Evolutionary conservation across 306 rosid species (phyloP).

Genomic region (Senna tora): DNA sequence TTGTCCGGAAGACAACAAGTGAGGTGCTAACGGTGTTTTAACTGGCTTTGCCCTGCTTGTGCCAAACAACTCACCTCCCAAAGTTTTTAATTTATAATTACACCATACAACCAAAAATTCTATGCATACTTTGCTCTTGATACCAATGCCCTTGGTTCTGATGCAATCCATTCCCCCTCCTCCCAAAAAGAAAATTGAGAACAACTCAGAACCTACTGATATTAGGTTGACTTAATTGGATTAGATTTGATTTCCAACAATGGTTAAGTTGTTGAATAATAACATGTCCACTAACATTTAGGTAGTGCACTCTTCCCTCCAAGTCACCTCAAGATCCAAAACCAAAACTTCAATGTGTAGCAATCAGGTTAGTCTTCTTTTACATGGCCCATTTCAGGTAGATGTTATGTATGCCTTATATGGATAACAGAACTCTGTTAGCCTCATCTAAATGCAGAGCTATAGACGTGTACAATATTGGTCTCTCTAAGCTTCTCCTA

Average conservation of each 20-base stretch:
- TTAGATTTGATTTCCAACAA: not conserved
- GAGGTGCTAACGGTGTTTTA: no score
- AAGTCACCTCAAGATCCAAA: not conserved
- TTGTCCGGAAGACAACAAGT: no score
- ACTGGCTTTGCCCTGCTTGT: no score
- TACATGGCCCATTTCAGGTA: not conserved
- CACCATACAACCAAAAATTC: not conserved
- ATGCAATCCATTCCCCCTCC: not conserved
- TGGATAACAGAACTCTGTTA: not conserved
- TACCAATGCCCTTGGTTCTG: not conserved
- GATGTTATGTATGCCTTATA: not conserved
- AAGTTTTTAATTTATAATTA: not conserved
- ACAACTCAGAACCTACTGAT: not conserved
- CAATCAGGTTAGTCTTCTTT: not conserved
- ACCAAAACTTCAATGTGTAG: not conserved
- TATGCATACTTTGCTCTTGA: not conserved
- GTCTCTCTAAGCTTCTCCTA: not conserved
- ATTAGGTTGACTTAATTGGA: not conserved
- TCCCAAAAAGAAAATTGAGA: not conserved
- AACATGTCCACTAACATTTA: not conserved
- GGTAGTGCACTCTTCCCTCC: constrained; percentile 5
- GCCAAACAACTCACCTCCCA: not conserved
- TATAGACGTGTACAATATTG: not conserved
- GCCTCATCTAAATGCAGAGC: no score
- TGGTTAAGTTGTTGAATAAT: not conserved